Conservation (phyloP, 2,329 filamentous ascomycete genomes). For the Penicillium sp. region DNA sequence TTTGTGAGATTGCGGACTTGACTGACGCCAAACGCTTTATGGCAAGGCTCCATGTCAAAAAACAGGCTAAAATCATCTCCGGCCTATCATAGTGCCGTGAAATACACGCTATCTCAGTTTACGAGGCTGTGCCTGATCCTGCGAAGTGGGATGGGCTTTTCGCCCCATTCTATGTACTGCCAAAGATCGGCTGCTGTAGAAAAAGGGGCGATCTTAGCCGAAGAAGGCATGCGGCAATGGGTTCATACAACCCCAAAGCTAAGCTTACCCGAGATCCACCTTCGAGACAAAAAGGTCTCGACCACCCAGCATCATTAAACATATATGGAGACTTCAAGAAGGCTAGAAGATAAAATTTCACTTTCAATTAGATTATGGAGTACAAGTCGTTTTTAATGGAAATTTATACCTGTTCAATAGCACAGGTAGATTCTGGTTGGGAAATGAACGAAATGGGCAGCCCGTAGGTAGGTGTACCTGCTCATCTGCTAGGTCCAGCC, state of each 20-base stretch:
- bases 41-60: neutral
- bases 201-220: neutral
- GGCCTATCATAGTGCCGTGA: neutral
- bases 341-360: too few species aligned
- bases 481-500: neutral
- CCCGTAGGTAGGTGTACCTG: neutral
- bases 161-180: neutral
- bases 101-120: neutral
- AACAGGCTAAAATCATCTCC: neutral
- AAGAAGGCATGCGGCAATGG: neutral
- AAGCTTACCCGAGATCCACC: too few species aligned
- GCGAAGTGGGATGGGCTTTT: neutral
- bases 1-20: neutral
- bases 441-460: neutral
- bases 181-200: neutral
- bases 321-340: too few species aligned
- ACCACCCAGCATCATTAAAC: too few species aligned
- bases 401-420: too few species aligned
- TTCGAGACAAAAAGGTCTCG: too few species aligned
- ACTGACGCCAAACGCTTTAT: neutral
- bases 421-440: neutral
- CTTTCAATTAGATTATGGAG: too few species aligned
- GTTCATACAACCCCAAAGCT: too few species aligned
- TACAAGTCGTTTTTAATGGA: too few species aligned
- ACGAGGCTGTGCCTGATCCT: neutral